Percentiles rank a stretch among this genome's conserved stretches.
phyloP scores from a whole-genome alignment of 345 rosid species.

The Sisymbrium altissimum region DNA sequence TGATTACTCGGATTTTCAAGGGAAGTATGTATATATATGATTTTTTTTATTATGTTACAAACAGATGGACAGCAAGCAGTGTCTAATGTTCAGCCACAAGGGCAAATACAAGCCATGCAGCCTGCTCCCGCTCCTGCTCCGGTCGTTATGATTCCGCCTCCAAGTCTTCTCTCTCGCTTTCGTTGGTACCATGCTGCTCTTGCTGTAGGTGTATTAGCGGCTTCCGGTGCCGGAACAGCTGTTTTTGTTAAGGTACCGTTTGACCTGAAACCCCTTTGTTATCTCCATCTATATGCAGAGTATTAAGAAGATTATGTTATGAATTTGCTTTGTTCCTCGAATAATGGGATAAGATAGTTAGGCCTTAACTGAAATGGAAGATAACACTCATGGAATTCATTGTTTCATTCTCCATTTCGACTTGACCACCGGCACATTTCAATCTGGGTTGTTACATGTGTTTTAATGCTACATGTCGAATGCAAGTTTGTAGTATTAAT shows the following conservation, averaged over 20 bases:
- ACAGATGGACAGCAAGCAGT: constrained; percentile 57
- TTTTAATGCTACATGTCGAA: neutral
- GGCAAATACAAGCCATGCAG: constrained; percentile 51
- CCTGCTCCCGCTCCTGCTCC: constrained; percentile 71
- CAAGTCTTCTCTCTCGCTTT: constrained; percentile 39
- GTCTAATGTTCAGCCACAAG: constrained; percentile 54
- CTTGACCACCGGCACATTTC: neutral
- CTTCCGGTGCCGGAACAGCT: constrained; percentile 86
- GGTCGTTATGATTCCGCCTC: constrained; percentile 38
- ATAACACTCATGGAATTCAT: neutral
- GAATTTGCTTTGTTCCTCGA: neutral
- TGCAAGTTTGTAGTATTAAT: neutral
- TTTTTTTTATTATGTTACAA: constrained; percentile 15
- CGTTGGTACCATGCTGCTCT: constrained; percentile 84
- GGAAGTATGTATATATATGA: constrained; percentile 2
- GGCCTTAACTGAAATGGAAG: neutral
- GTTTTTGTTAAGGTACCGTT: constrained; percentile 62
- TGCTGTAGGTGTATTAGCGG: constrained; percentile 78
- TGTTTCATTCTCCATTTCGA: neutral
- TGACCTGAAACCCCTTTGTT: neutral
- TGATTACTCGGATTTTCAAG: neutral
- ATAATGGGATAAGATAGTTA: neutral
- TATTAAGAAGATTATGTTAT: neutral
- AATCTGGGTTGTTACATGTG: neutral
- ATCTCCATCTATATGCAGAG: neutral